Base-by-base conservation (phyloP, 2,329 filamentous ascomycete species). In the Cordyceps fumosorosea region DNA sequence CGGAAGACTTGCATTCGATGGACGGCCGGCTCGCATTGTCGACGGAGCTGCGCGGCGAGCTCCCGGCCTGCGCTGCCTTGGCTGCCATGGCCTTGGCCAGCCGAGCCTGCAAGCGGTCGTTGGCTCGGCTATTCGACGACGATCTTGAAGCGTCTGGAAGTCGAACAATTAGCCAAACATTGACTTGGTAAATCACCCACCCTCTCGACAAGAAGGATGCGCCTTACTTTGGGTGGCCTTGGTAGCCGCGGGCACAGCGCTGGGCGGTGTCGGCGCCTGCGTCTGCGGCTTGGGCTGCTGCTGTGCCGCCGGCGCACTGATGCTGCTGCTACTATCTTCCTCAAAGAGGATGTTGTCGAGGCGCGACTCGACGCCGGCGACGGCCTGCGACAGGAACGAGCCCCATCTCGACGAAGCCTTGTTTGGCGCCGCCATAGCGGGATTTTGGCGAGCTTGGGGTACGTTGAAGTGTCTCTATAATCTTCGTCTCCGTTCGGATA, bases 291-390 rank as follows among this genome's bases (percentile, higher is more conserved):
- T 67, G 64, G 66, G 73, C 65, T 66, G 65, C 59, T 65, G 52
- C 40, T 74, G 57, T n/a, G 69, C 71, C 60, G 73, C 69, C 50
- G 73, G 67, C 45, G 78, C 62, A 37, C 48, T 60, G 40, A 12
- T n/a, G 16, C 16, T 37, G 73, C 34, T 74, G 69, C 42, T 74
- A 70, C 37, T 74, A 67, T 88, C 86, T 61, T 90, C 87, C 67
- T 97, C 93, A 60, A 91, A 87, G 64, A 99, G 83, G 63, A 99
- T 96, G 56, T 85, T 93, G 74, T 99, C 95, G 64, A 99, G 84
- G 50, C 90, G 87, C 64, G 93, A 96, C 77, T 99, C 95, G 63
- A 99, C 89, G 64, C 93, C 93, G 60, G 93, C 92, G 64, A 98
- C 91, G 66, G 93, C 93, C 75, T 93, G 91, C 66, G 92, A 90